Evolutionary conservation across 2,329 filamentous ascomycete genomes (phyloP).

Genomic region (Curvularia sp.): DNA sequence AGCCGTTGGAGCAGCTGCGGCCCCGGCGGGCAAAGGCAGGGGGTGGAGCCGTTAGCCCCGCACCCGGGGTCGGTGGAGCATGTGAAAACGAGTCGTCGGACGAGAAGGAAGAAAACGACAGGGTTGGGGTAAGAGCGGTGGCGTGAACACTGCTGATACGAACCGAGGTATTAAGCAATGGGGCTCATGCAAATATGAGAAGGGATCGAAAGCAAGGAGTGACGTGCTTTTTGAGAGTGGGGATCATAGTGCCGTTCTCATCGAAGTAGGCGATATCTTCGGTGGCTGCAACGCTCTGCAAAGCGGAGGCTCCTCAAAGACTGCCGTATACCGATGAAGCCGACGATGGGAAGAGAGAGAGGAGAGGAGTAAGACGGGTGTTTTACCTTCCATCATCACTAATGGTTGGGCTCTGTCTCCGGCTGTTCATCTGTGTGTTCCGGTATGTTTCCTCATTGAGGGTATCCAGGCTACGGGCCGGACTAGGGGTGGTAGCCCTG

Average conservation of each 20-base stretch:
- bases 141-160: conserved; percentile 10
- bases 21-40: conserved; percentile 7
- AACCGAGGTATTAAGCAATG: conserved; percentile 30
- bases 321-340: neutral
- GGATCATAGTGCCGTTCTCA: neutral
- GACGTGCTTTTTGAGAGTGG: conserved; percentile 7
- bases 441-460: conserved; percentile 48
- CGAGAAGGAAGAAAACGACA: conserved; percentile 19
- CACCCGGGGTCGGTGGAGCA: conserved; percentile 10
- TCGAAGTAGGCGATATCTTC: neutral
- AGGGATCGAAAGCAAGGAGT: neutral
- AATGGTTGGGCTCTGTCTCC: conserved; percentile 33
- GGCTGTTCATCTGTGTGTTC: conserved; percentile 47
- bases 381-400: conserved; percentile 39
- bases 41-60: conserved; percentile 3
- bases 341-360: neutral
- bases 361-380: conserved; percentile 18
- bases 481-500: conserved; percentile 44
- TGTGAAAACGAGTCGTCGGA: conserved; percentile 15
- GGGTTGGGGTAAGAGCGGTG: conserved; percentile 18
- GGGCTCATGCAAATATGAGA: conserved; percentile 2
- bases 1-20: conserved; percentile 12
- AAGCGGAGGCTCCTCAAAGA: conserved; percentile 2
- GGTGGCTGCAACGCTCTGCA: neutral
- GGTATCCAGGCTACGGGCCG: conserved; percentile 44